phyloP scores from a whole-genome alignment of 768 basidiomycete genomes.

The Myochromella boudieri region DNA sequence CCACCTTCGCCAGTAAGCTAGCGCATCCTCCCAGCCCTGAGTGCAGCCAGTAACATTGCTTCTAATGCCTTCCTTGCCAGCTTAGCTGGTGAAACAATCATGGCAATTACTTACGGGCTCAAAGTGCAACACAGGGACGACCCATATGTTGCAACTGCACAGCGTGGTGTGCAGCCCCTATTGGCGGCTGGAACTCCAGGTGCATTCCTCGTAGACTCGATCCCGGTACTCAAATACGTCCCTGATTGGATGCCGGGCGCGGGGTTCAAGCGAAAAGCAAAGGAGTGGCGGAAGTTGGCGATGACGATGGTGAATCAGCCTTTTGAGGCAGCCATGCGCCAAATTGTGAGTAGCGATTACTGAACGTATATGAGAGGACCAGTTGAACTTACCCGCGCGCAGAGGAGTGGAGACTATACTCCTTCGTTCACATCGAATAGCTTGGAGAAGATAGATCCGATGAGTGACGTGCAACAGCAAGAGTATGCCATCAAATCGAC shows the following conservation, averaged over 20 bases:
- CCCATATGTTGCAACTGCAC: slow-evolving; percentile 37
- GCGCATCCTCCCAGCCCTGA: no score
- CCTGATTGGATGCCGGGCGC: slow-evolving; percentile 69
- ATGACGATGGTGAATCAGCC: slow-evolving; percentile 55
- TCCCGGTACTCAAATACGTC: slow-evolving; percentile 48
- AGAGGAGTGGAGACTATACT: no score
- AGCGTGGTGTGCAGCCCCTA: slow-evolving; percentile 37
- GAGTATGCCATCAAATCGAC: no score
- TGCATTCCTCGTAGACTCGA: slow-evolving; percentile 48
- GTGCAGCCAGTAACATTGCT: no score
- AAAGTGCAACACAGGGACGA: slow-evolving; percentile 38
- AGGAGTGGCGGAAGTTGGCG: slow-evolving; percentile 53
- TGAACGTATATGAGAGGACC: no score
- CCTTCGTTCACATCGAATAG: no score
- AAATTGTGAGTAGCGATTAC: slow-evolving; percentile 47
- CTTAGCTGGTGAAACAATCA: slow-evolving; percentile 44
- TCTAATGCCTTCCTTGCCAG: no score
- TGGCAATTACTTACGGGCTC: slow-evolving; percentile 45
- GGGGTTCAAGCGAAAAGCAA: slow-evolving; percentile 52
- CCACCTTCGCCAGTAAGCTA: slow-evolving; percentile 14
- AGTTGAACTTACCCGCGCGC: no score
- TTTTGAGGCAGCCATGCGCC: slow-evolving; percentile 57
- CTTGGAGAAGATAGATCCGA: no score
- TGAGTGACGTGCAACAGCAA: no score
- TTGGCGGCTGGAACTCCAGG: slow-evolving; percentile 41